Conservation (phyloP, 805 yeast species). For the Candida insectalens region DNA sequence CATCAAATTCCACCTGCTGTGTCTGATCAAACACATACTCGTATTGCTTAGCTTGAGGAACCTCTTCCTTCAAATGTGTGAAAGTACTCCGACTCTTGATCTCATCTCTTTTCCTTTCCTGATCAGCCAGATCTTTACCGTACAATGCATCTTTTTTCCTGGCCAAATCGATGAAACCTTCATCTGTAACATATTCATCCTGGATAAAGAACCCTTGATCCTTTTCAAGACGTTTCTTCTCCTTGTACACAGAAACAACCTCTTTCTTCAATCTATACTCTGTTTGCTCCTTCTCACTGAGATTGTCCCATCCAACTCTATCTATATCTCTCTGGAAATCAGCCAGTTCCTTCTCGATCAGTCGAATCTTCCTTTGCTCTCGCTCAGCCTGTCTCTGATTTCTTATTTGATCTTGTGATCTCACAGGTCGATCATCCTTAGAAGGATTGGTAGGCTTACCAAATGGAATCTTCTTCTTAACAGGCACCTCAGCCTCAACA, state of each 20-base stretch:
- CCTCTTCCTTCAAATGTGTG: conserved; percentile 11
- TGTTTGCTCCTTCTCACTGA: conserved; percentile 38
- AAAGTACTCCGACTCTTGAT: conserved; percentile 34
- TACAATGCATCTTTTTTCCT: conserved; percentile 44
- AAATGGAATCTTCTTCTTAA: no score
- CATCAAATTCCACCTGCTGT: conserved; percentile 39
- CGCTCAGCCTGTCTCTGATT: no score
- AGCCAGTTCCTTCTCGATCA: conserved; percentile 36
- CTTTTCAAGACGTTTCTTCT: conserved; percentile 10
- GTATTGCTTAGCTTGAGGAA: conserved; percentile 33
- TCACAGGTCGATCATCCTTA: no score
- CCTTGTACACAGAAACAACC: conserved; percentile 30
- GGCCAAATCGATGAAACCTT: conserved; percentile 43
- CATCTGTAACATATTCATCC: conserved; percentile 41
- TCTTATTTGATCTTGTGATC: no score
- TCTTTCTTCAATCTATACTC: conserved; percentile 44
- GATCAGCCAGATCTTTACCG: conserved; percentile 16
- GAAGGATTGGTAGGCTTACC: no score
- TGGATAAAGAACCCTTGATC: conserved; percentile 43
- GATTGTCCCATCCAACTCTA: conserved; percentile 43
- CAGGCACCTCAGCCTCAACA: no score
- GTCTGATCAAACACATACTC: conserved; percentile 70
- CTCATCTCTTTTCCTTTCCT: conserved; percentile 37
- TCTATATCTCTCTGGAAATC: conserved; percentile 40
- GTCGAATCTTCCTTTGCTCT: conserved; percentile 34